Conservation (phyloP, 2,329 filamentous ascomycete species). For the Pestalotiopsis sp. region DNA sequence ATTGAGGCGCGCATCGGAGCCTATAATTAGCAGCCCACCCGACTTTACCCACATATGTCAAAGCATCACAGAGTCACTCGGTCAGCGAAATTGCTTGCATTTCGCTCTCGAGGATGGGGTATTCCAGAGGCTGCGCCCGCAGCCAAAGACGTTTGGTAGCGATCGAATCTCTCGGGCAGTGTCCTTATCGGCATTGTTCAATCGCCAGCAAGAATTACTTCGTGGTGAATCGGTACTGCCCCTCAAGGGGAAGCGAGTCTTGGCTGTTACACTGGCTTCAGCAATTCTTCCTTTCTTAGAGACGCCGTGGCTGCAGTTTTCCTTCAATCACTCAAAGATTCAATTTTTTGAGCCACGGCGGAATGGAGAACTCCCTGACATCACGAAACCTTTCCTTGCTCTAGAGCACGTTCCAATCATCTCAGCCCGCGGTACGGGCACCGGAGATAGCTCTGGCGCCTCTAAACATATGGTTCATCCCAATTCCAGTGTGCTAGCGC, state of each 20-base stretch:
- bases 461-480: conserved; percentile 27
- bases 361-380: conserved; percentile 16
- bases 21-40: neutral
- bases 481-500: conserved; percentile 23
- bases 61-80: conserved; percentile 15
- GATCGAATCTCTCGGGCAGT: conserved; percentile 13
- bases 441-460: conserved; percentile 15
- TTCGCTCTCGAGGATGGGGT: conserved; percentile 13
- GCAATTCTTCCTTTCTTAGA: conserved; percentile 20
- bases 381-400: conserved; percentile 17
- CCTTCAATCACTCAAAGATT: conserved; percentile 14
- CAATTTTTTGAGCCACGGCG: conserved; percentile 15
- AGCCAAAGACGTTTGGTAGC: conserved; percentile 16
- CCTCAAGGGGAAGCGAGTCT: conserved; percentile 20
- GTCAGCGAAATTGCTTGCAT: conserved; percentile 16
- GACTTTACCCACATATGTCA: conserved; percentile 16
- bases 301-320: conserved; percentile 18
- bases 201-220: conserved; percentile 8
- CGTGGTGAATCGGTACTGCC: conserved; percentile 14
- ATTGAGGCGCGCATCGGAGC: conserved; percentile 11
- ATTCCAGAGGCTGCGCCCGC: conserved; percentile 17
- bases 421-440: conserved; percentile 13
- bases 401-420: conserved; percentile 16
- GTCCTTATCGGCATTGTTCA: conserved; percentile 16
- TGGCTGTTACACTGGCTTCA: conserved; percentile 17